Percentiles rank a stretch among this genome's conserved stretches.
phyloP scores from a whole-genome alignment of 169 alveolate species.

The Cryptosporidium sp. region DNA sequence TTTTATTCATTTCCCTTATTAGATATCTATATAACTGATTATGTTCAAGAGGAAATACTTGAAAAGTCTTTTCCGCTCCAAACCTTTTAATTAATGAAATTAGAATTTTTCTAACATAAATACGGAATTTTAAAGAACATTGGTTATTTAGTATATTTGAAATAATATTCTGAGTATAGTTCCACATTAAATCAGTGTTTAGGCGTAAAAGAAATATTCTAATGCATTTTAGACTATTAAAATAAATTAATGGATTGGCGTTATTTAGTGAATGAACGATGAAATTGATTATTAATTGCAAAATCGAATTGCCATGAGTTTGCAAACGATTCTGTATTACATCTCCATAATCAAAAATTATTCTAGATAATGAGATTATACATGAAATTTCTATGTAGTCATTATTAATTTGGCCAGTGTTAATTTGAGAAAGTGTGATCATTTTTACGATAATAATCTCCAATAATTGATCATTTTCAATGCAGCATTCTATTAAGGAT shows the following conservation, averaged over 20 bases:
- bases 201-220: constrained; percentile 15
- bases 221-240: constrained; percentile 26
- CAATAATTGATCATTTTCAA: background rate
- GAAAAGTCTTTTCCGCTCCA: constrained; percentile 25
- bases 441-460: constrained; percentile 43
- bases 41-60: constrained; percentile 47
- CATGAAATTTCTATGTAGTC: constrained; percentile 37
- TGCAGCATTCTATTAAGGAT: constrained; percentile 41
- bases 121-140: constrained; percentile 40
- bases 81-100: constrained; percentile 34
- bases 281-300: constrained; percentile 12
- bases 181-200: background rate
- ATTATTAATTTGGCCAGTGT: background rate
- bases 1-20: constrained; percentile 2
- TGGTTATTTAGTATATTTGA: constrained; percentile 20
- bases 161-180: constrained; percentile 6
- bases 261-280: background rate
- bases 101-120: constrained; percentile 27
- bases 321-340: background rate
- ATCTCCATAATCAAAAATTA: constrained; percentile 61
- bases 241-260: constrained; percentile 6
- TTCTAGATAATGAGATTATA: constrained; percentile 27
- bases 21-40: constrained; percentile 37
- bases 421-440: constrained; percentile 36
- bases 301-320: background rate